Evolutionary conservation across 2,329 filamentous ascomycete genomes (phyloP).

Genomic region (Neofusicoccum kwambonambiense): DNA sequence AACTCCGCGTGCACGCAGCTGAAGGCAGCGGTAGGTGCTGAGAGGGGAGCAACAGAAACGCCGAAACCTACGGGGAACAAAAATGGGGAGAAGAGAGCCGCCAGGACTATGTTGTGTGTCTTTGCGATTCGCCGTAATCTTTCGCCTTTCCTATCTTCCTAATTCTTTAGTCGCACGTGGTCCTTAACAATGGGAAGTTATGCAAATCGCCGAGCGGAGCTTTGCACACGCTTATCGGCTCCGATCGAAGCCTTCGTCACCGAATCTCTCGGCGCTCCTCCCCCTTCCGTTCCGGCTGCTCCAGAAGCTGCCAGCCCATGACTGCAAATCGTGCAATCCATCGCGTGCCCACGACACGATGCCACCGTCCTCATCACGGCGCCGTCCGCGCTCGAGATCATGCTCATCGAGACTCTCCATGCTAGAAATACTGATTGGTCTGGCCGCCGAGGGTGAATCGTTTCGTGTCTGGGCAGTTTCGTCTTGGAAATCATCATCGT

Average conservation of each 20-base stretch:
- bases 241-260: neutral
- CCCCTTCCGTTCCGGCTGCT: neutral
- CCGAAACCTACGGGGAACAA: neutral
- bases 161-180: neutral
- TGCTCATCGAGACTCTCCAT: neutral
- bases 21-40: too few relatives aligned
- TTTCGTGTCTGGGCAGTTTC: constrained; percentile 4
- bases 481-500: constrained; percentile 10
- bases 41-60: neutral
- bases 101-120: neutral
- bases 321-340: constrained; percentile 4
- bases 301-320: constrained; percentile 14
- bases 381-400: constrained; percentile 7
- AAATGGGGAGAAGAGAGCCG: constrained; percentile 1
- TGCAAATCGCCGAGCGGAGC: neutral
- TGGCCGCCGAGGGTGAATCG: constrained; percentile 2
- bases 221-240: neutral
- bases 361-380: constrained; percentile 3
- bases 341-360: constrained; percentile 7
- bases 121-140: neutral
- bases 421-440: constrained; percentile 10
- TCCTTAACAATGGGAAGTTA: neutral
- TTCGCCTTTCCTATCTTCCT: neutral
- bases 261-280: neutral
- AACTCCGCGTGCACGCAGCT: too few relatives aligned